Conservation (phyloP, 83 land plant genomes). For the Thuja plicata region DNA sequence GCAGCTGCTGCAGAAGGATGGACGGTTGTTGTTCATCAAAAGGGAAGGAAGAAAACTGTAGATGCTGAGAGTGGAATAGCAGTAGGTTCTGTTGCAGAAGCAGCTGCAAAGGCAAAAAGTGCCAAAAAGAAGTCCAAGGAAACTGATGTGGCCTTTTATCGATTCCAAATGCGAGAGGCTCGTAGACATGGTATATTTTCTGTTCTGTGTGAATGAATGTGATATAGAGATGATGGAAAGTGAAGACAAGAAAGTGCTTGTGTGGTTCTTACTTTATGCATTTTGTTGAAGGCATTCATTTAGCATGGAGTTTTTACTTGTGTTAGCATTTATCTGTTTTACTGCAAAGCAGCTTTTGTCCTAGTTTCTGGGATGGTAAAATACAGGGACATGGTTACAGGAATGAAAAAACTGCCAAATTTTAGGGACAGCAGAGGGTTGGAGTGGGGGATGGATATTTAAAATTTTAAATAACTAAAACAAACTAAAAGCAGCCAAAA, state of each 20-base stretch:
- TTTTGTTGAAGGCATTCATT: not conserved
- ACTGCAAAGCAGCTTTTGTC: not conserved
- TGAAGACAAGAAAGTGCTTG: not conserved
- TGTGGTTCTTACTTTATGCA: not conserved
- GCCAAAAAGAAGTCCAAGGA: constrained; percentile 70
- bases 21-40: constrained; percentile 90
- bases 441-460: no score
- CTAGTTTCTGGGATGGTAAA: no score
- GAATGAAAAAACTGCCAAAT: no score
- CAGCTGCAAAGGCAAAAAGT: constrained; percentile 56
- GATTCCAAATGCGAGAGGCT: constrained; percentile 90
- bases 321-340: not conserved
- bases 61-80: constrained; percentile 79
- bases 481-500: no score
- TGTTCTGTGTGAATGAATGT: not conserved
- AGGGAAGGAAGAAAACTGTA: constrained; percentile 89
- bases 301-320: not conserved
- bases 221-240: not conserved
- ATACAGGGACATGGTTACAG: no score
- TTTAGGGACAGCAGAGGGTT: no score
- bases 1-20: constrained; percentile 86
- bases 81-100: constrained; percentile 81
- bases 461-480: no score
- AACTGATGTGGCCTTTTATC: constrained; percentile 62
- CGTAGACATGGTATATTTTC: constrained; percentile 68